These are phyloP conservation scores for Fusarium duplospermum DNA, from an alignment of 2,329 filamentous ascomycete species.

Conservation along the genomic window DNA sequence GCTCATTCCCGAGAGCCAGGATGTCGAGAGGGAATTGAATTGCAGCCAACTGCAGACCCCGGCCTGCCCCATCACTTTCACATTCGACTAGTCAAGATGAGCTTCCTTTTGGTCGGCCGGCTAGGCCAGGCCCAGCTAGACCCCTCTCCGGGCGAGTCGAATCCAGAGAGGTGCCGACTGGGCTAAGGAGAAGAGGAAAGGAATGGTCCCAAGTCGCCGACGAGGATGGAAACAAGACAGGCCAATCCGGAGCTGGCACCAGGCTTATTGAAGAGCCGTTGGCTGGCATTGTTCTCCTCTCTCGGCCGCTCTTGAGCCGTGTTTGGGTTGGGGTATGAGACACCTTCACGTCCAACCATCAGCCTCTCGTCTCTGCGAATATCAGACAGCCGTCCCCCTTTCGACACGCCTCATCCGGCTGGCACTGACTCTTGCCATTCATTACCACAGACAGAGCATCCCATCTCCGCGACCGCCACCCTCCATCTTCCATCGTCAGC, in stretches of 20 bases:
- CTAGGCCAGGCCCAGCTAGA: slow-evolving; percentile 27
- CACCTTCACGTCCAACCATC: neutral
- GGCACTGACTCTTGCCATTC: slow-evolving; percentile 11
- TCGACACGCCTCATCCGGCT: slow-evolving; percentile 10
- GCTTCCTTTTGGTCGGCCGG: slow-evolving; percentile 1
- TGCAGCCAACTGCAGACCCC: slow-evolving; percentile 21
- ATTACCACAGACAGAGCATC: slow-evolving; percentile 6
- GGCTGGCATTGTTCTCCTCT: slow-evolving; percentile 10
- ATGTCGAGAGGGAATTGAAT: slow-evolving; percentile 19
- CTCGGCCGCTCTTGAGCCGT: neutral
- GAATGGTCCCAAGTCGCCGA: slow-evolving; percentile 20
- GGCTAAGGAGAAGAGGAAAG: slow-evolving; percentile 18
- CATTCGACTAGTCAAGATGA: slow-evolving; percentile 15
- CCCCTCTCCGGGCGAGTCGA: slow-evolving; percentile 30
- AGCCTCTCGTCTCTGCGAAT: neutral
- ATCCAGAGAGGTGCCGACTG: slow-evolving; percentile 35
- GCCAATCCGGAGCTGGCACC: slow-evolving; percentile 19
- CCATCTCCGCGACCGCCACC: slow-evolving; percentile 24
- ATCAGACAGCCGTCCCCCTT: slow-evolving; percentile 10
- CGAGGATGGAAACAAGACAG: slow-evolving; percentile 14
- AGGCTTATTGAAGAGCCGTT: slow-evolving; percentile 5
- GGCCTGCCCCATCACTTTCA: slow-evolving; percentile 29
- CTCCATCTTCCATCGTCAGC: slow-evolving; percentile 33
- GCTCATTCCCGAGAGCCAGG: slow-evolving; percentile 14
- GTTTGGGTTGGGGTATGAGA: slow-evolving; percentile 6